These are phyloP conservation scores for Pseudogymnoascus sp. DNA, from an alignment of 2,329 filamentous ascomycete species.

Conservation along the genomic window DNA sequence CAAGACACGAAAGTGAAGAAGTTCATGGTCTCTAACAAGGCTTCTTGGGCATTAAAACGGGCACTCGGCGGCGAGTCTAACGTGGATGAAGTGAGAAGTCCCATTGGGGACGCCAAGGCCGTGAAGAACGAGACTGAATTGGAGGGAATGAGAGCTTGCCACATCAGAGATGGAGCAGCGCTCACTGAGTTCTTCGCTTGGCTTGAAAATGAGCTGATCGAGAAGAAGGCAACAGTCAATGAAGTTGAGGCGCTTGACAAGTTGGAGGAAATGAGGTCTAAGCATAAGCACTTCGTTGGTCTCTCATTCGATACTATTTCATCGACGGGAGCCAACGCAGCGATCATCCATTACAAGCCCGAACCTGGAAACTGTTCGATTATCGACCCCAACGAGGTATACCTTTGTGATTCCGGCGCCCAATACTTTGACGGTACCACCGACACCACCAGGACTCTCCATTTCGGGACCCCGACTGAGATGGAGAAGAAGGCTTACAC, in stretches of 20 bases:
- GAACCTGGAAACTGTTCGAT: conserved; percentile 72
- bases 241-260: conserved; percentile 91
- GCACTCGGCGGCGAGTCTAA: conserved; percentile 78
- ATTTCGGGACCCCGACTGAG: conserved; percentile 78
- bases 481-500: conserved; percentile 88
- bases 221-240: conserved; percentile 66
- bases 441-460: conserved; percentile 86
- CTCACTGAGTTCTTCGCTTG: conserved; percentile 91
- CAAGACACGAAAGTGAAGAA: conserved; percentile 41
- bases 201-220: conserved; percentile 81
- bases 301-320: conserved; percentile 95
- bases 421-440: conserved; percentile 95
- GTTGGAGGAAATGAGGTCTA: conserved; percentile 66
- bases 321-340: conserved; percentile 75
- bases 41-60: conserved; percentile 86
- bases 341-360: conserved; percentile 92
- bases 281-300: conserved; percentile 70
- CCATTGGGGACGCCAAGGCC: conserved; percentile 83
- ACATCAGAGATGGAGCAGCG: conserved; percentile 87
- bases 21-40: conserved; percentile 79
- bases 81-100: conserved; percentile 81
- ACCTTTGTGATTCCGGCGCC: conserved; percentile 95
- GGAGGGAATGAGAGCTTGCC: conserved; percentile 87
- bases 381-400: conserved; percentile 79
- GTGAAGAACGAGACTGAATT: conserved; percentile 88